Evolutionary conservation across 768 basidiomycete genomes (phyloP).

Genomic region (Hortiboletus campestris): DNA sequence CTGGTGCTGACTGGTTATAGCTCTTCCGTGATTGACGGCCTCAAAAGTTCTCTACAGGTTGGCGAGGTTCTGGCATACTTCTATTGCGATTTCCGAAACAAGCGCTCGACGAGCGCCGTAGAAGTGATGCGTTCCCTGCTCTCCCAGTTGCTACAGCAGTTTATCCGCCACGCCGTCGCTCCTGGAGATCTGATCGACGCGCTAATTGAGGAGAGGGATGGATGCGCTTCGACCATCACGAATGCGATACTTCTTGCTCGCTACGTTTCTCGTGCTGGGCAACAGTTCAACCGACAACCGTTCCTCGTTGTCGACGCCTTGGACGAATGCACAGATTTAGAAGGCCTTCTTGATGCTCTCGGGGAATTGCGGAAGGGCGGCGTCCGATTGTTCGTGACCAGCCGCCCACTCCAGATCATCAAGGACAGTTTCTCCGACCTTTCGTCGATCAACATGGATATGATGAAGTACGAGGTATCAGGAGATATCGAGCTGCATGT

Average conservation of each 20-base stretch:
- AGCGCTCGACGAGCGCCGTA: conserved; percentile 1
- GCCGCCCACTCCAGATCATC: conserved; percentile 13
- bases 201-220: neutral
- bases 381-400: conserved; percentile 10
- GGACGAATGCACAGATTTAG: conserved; percentile 12
- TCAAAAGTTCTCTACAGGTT: neutral
- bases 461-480: neutral
- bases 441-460: conserved; percentile 3
- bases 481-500: conserved; percentile 9
- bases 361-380: neutral
- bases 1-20: neutral
- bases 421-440: neutral
- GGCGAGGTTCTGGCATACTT: conserved; percentile 10
- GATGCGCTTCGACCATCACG: neutral
- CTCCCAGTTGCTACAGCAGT: conserved; percentile 11
- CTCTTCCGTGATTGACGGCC: conserved; percentile 12
- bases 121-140: conserved; percentile 18
- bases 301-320: conserved; percentile 14
- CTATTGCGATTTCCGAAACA: conserved; percentile 21
- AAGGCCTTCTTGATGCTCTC: neutral
- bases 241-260: neutral
- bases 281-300: neutral
- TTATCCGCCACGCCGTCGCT: neutral
- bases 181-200: neutral
- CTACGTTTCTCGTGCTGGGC: neutral